These are phyloP conservation scores for Spencermartinsiella europaea DNA, from an alignment of 805 yeast species.

Conservation along the genomic window DNA sequence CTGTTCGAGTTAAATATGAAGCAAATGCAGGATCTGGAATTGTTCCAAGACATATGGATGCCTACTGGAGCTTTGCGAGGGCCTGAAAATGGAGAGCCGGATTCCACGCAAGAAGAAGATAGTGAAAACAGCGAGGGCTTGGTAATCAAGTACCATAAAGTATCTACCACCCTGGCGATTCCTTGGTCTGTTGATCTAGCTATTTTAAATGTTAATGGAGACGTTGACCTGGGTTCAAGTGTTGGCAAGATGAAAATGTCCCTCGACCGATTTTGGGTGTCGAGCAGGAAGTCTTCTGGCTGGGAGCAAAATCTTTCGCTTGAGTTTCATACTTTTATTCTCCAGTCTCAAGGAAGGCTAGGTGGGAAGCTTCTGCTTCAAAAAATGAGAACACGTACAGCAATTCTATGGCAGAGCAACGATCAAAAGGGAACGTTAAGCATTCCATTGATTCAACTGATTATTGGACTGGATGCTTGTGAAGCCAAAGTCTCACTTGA, in stretches of 20 bases:
- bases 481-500: constrained; percentile 70
- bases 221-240: constrained; percentile 77
- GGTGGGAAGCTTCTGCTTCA: constrained; percentile 59
- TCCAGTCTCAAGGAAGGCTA: constrained; percentile 70
- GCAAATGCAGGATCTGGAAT: constrained; percentile 79
- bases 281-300: constrained; percentile 57
- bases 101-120: background rate
- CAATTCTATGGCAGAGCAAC: constrained; percentile 60
- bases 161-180: constrained; percentile 55
- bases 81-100: background rate
- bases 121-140: constrained; percentile 19
- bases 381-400: constrained; percentile 52
- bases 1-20: constrained; percentile 66
- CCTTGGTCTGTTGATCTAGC: constrained; percentile 69
- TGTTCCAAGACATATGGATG: constrained; percentile 80
- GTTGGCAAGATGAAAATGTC: constrained; percentile 59
- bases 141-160: constrained; percentile 45
- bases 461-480: constrained; percentile 51
- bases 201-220: constrained; percentile 47
- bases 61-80: constrained; percentile 32
- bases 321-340: constrained; percentile 48
- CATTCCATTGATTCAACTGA: constrained; percentile 63
- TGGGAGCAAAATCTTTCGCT: constrained; percentile 68
- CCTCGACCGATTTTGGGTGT: constrained; percentile 60
- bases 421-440: constrained; percentile 33